These are phyloP conservation scores for Diaporthe nobilis DNA, from an alignment of 2,329 filamentous ascomycete species.

Conservation along the genomic window DNA sequence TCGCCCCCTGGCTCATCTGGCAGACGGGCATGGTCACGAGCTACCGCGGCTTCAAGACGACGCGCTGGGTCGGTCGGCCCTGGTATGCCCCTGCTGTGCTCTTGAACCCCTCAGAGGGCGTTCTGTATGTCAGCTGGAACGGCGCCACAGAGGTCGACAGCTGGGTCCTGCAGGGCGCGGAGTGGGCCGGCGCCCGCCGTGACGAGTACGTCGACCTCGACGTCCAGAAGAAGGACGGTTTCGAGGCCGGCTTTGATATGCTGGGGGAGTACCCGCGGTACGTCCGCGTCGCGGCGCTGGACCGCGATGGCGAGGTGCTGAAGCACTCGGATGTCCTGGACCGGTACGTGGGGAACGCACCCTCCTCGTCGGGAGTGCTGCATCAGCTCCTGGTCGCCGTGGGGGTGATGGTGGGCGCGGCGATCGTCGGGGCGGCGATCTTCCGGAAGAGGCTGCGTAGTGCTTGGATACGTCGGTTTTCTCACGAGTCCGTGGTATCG, in stretches of 20 bases:
- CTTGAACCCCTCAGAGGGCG: constrained; percentile 30
- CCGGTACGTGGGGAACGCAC: constrained; percentile 40
- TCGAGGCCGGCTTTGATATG: constrained; percentile 40
- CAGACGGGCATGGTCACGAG: constrained; percentile 41
- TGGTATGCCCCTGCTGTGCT: constrained; percentile 31
- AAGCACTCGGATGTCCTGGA: constrained; percentile 40
- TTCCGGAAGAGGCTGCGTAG: constrained; percentile 6
- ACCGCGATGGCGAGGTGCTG: constrained; percentile 37
- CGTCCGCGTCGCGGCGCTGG: constrained; percentile 40
- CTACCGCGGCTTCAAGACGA: constrained; percentile 44
- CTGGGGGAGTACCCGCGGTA: constrained; percentile 38
- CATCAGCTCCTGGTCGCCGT: neutral
- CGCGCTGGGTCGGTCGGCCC: constrained; percentile 41
- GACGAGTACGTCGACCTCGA: constrained; percentile 35
- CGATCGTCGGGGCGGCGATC: neutral
- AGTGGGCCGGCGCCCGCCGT: constrained; percentile 28
- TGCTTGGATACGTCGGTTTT: neutral
- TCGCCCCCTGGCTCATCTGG: constrained; percentile 41
- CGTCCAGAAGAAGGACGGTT: constrained; percentile 38
- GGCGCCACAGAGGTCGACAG: constrained; percentile 42
- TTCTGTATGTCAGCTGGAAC: constrained; percentile 45
- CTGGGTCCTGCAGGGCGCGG: constrained; percentile 42
- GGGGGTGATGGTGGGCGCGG: neutral
- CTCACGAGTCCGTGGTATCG: neutral
- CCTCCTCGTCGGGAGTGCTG: neutral